Evolutionary conservation across 495 filamentous ascomycete species (phyloP), one percentile per base, ranked within the genome.

Genomic region (Penicillium angulare): DNA sequence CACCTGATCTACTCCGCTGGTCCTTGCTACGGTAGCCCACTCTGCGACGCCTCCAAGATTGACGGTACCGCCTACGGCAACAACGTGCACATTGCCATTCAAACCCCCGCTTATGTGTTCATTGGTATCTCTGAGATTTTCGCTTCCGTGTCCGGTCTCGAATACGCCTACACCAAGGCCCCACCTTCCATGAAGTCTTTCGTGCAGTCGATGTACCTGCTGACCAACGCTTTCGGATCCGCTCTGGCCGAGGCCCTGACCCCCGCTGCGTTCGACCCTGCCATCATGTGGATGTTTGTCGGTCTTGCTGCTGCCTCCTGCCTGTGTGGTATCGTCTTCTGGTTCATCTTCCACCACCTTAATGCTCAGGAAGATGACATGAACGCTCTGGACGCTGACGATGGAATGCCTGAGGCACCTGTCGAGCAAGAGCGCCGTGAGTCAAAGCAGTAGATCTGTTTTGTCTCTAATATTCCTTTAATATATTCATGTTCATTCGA

Each of bases 111-210:
- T 3, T 90, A 90, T 68, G 60, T 88, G 22, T 75, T 90, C 45
- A 84, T 88, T 50, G 87, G 80, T 61, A 55, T 89, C 26, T 85
- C 84, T 20, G 87, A 90, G 68, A 88, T 89, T 56, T 83, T 90
- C 65, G 85, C 85, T 15, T 85, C 78, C 40, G 84, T 89, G 64
- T 87, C 84, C 17, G 77, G 74, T 46, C 72, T 87, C 13, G 85
- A 88, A 63, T 90, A 92, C 60, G 90, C 89, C 24, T 92, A 86
- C 69, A 88, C 84, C 63, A 90, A 92, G 73, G 88, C 90, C 0
- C 90, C 90, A 6, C 81, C 79, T 56, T 88, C 83, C 59, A 90
- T 92, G 86, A 82, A 86, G 43, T 87, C 85, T n/a, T 82, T 91
- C 56, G 86, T 92, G 46, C 84, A 84, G 56, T 80, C 85, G 1